Base-by-base conservation (phyloP, 495 filamentous ascomycete genomes). In the Emericellopsis terricola region DNA sequence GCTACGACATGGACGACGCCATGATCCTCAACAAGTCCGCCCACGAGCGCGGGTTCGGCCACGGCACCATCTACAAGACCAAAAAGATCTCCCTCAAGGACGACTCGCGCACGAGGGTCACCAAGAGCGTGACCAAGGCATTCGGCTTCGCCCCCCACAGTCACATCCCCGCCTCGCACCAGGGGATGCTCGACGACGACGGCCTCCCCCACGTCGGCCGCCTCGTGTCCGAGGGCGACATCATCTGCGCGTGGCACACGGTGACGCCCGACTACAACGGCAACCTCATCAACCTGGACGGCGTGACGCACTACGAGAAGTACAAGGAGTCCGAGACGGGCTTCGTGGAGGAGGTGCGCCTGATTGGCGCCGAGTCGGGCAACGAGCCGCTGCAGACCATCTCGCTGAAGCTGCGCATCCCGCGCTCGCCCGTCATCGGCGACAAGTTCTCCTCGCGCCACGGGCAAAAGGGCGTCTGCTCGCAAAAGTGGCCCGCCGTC, bases 1-100 rank as follows among this genome's bases (percentile, higher is more conserved):
- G 87, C 29, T 96, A 94, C 52, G 89, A 97, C 65, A 96, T 97
- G 89, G 89, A 97, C 62, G 89, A 97, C 59, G 89, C 89, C 52
- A 97, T 97, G 89, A 94, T 97, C 44, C 66, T 97, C 47, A 94
- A 94, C 63, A 97, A 97, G 52, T 94, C 87, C 10, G 74, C 87
- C 2, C 82, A 94, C 56, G 89, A 97, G 54, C 78, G 89, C 38
- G 89, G 89, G n/a, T 96, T 96, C 49, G 86, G 80, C 29, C 72
- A 96, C 51, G 89, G 89, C 29, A 92, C 82, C 6, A 81, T 97
- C 49, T 96, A 94, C 68, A 97, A 97, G 62, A 91, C 83, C 21
- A 94, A 94, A 56, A 76, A 85, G 41, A 69, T 82, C 53, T 69
- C 73, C 28, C 68, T 94, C 7, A 73, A 77, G 29, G 84, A 93